Evolutionary conservation across 441 rosid genomes (phyloP), one percentile per base, ranked within the genome.

Genomic region (Arabidopsis hybrid): DNA sequence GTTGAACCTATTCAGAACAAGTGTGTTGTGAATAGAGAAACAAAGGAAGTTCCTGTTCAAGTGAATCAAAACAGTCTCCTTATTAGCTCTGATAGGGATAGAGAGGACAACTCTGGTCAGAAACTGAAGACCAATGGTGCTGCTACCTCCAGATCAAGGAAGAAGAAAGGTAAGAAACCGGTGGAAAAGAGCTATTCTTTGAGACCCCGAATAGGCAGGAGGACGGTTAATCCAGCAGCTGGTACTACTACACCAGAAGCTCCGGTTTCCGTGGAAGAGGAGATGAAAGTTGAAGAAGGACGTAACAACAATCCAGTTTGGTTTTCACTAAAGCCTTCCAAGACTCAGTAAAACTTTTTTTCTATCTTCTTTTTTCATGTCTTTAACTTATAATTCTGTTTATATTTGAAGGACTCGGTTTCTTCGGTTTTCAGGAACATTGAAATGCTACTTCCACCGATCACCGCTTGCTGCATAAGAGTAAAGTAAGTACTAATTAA

Each of bases 291-390:
- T 29, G 26, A 21, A 21, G 32, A 31, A 62, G 38, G 11, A 62
- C 38, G 52, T 5, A 40, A 32, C 35, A 31, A 2, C 38, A 36
- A 3, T 3, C 8, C 56, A 53, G 55, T 76, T 64, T 76, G 76
- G 76, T n/a, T 76, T 65, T 4, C 49, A 50, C 57, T 76, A 21
- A 1, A 40, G 1, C 62, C 75, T 76, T n/a, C 12, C 21, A 0
- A 1, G 40, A 38, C 8, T 47, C 40, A 69, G 55, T 56, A 64
- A 69, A 69, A 35, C 3, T 4, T 1, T 46, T 6, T 36, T 50
- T 55, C 34, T 43, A 32, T 67, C 18, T 53, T 67, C 16, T 21
- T 47, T 56, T 62, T 62, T 32, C 68, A 67, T 60, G 7, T 21
- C 7, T 55, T 40, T 17, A 60, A 61, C 38, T 29, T 70, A 57